Percentiles rank a stretch among this genome's conserved stretches.
phyloP scores from a whole-genome alignment of 2,329 filamentous ascomycete genomes.

The Sporothrix brasiliensis region DNA sequence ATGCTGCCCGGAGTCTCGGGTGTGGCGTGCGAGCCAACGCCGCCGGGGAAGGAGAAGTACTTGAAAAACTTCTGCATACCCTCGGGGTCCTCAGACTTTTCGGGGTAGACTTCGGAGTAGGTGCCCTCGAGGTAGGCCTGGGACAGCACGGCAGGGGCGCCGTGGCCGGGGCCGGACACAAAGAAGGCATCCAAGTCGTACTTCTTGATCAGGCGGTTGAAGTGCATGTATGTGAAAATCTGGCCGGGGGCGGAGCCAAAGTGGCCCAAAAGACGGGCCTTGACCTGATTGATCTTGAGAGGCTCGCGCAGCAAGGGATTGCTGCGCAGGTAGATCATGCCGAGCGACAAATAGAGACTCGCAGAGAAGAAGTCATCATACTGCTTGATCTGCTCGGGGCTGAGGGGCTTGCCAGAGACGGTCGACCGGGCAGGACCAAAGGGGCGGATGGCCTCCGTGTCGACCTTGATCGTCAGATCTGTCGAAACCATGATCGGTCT shows the following conservation, averaged over 20 bases:
- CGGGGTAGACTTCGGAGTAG: constrained; percentile 76
- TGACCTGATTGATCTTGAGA: constrained; percentile 70
- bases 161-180: constrained; percentile 76
- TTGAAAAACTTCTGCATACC: constrained; percentile 79
- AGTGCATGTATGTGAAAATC: constrained; percentile 79
- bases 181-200: constrained; percentile 73
- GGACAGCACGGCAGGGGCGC: constrained; percentile 73
- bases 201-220: constrained; percentile 81
- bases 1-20: constrained; percentile 77
- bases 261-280: constrained; percentile 73
- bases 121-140: constrained; percentile 77
- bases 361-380: constrained; percentile 75
- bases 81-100: constrained; percentile 68
- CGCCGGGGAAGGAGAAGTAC: constrained; percentile 79
- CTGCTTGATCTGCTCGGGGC: constrained; percentile 66
- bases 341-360: constrained; percentile 72
- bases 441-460: constrained; percentile 61
- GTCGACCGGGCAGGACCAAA: constrained; percentile 69
- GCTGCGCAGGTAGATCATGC: constrained; percentile 77
- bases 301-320: constrained; percentile 74
- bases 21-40: constrained; percentile 76
- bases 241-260: constrained; percentile 82
- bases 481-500: constrained; percentile 8
- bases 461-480: constrained; percentile 38
- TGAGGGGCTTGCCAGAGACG: constrained; percentile 63